Evolutionary conservation across 139 green algal species (phyloP), one percentile per base, ranked within the genome.

Genomic region (Chlorella sp.): DNA sequence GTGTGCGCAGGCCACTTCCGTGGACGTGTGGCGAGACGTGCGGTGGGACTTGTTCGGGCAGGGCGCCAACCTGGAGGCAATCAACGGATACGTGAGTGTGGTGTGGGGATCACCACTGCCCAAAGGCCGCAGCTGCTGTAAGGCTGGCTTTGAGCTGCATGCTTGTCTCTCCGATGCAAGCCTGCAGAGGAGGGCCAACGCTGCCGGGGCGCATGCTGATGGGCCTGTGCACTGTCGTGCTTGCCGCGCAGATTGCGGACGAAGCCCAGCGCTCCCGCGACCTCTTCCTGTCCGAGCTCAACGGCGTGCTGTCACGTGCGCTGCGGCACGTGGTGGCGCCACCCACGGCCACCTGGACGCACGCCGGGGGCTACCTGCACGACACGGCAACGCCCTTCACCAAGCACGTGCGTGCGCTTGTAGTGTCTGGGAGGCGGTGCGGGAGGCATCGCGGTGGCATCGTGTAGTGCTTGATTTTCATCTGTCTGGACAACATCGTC

Each of bases 301-400:
- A 70, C 2, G 71, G 71, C 1, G 36, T 79, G 27, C 62, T 92
- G 31, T 84, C 78, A 2, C 69, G 66, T 0, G 81, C 71, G 23
- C 71, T 93, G 34, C 77, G 81, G 29, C 88, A 92, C 67, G 78
- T 90, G 49, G 76, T 93, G 42, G 82, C 86, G 30, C 88, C 88
- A 17, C 87, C 88, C 34, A 84, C 83, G 1, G 78, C 78, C 6
- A 75, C 76, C 3, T 91, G 86, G 86, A 42, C 76, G 31, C 77
- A 85, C 51, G 36, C 70, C 29, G 72, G 62, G 26, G 69, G 69
- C 2, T 74, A 74, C 49, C 67, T 77, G 29, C 79, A 84, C 32
- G 72, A 74, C 70, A 84, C 67, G 3, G 74, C 80, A 5, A 77
- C 73, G 34, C 81, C 73, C 33, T 86, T 76, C 68, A 70, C 81